Conservation (phyloP, 306 rosid species). For the Mimosa pudica region DNA sequence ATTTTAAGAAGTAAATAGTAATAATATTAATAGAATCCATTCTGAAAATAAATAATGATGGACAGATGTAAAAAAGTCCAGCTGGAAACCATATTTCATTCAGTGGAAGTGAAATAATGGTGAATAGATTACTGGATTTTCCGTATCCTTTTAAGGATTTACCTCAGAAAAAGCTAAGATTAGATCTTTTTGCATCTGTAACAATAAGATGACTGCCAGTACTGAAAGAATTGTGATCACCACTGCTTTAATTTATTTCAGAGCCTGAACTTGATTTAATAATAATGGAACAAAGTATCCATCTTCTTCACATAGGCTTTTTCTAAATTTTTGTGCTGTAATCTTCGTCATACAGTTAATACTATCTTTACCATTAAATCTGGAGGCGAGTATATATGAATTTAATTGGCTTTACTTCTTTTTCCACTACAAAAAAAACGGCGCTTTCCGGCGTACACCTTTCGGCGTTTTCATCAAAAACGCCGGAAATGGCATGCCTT, state of each 20-base stretch:
- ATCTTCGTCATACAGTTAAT: neutral
- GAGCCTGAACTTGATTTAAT: conserved; percentile 35
- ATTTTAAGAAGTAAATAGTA: neutral
- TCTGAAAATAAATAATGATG: conserved; percentile 25
- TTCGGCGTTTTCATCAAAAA: too few relatives aligned
- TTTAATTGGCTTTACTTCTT: neutral
- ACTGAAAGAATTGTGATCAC: conserved; percentile 30
- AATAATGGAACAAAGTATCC: conserved; percentile 36
- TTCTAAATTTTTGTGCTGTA: conserved; percentile 20
- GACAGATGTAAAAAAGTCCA: conserved; percentile 24
- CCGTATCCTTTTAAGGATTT: conserved; percentile 43
- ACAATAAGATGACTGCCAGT: conserved; percentile 28
- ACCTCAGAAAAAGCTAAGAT: conserved; percentile 44
- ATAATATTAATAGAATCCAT: conserved; percentile 37
- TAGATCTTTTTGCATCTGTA: conserved; percentile 44
- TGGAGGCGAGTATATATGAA: conserved; percentile 10
- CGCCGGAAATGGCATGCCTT: too few relatives aligned
- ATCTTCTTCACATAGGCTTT: conserved; percentile 20
- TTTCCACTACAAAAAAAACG: too few relatives aligned
- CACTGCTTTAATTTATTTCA: conserved; percentile 38
- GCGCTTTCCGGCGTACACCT: too few relatives aligned
- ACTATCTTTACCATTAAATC: neutral
- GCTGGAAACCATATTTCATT: conserved; percentile 44
- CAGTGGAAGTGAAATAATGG: conserved; percentile 24
- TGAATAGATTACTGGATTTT: conserved; percentile 40